Percentiles rank a stretch among this genome's conserved stretches.
Conservation (phyloP, 139 green algal species). For the Asterochloris sp. region DNA sequence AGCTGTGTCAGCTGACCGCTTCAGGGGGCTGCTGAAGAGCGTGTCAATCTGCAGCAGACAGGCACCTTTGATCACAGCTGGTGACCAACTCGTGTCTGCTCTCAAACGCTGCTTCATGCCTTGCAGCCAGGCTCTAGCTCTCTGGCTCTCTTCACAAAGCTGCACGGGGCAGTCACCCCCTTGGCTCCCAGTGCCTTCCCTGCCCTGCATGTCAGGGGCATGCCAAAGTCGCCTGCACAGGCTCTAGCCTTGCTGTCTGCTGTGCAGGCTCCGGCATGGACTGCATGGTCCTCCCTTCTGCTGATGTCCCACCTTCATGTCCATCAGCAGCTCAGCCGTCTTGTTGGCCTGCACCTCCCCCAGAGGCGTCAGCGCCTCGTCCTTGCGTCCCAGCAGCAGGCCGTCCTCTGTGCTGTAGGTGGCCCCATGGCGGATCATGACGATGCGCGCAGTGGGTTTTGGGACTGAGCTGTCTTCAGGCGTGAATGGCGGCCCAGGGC, state of each 20-base stretch:
- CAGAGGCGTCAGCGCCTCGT: conserved; percentile 38
- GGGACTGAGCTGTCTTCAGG: conserved; percentile 22
- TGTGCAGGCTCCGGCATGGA: too few relatives aligned
- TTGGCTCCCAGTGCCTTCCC: too few relatives aligned
- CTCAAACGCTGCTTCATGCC: too few relatives aligned
- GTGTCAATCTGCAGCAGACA: conserved; percentile 31
- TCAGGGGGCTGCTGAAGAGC: conserved; percentile 37
- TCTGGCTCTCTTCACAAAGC: too few relatives aligned
- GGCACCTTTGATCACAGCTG: too few relatives aligned
- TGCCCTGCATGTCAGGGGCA: too few relatives aligned
- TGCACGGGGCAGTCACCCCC: too few relatives aligned
- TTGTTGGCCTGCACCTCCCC: conserved; percentile 44
- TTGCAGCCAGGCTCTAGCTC: too few relatives aligned
- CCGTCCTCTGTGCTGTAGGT: conserved; percentile 35
- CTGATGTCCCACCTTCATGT: conserved; percentile 5
- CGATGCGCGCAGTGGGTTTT: conserved; percentile 24
- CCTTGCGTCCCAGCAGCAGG: conserved; percentile 33
- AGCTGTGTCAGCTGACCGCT: conserved; percentile 26
- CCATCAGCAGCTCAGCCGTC: conserved; percentile 33
- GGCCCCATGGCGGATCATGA: conserved; percentile 48
- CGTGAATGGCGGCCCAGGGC: conserved; percentile 40
- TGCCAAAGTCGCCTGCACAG: too few relatives aligned
- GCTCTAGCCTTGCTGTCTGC: too few relatives aligned
- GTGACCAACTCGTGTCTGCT: too few relatives aligned
- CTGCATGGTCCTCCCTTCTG: background rate